Percentiles rank a stretch among this genome's conserved stretches.
Conservation (phyloP, 495 filamentous ascomycete genomes). For the Penicillium roqueforti region DNA sequence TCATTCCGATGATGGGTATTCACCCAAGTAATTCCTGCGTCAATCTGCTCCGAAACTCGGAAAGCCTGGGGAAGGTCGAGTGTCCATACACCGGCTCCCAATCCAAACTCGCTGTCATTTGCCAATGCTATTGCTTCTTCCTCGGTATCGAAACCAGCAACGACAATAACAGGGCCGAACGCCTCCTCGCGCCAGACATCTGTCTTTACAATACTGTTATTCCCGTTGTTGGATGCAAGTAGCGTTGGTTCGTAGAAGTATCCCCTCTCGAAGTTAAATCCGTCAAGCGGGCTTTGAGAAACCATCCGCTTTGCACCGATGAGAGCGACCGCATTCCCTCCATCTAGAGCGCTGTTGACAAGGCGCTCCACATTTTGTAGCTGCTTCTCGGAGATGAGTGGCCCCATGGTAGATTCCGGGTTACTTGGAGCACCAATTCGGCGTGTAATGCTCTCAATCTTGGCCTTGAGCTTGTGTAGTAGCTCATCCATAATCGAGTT, state of each 20-base stretch:
- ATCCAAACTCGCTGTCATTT: slow-evolving; percentile 41
- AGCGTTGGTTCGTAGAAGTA: slow-evolving; percentile 59
- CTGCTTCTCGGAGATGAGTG: slow-evolving; percentile 20
- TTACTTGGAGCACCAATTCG: slow-evolving; percentile 26
- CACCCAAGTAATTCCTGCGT: slow-evolving; percentile 51
- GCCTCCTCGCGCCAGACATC: slow-evolving; percentile 41
- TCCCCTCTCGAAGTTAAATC: slow-evolving; percentile 35
- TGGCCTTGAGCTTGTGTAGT: slow-evolving; percentile 35
- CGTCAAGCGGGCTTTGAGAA: slow-evolving; percentile 21
- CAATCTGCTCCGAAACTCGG: slow-evolving; percentile 45
- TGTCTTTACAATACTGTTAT: slow-evolving; percentile 10
- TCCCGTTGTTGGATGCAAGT: slow-evolving; percentile 23
- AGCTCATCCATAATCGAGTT: slow-evolving; percentile 37
- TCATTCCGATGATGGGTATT: slow-evolving; percentile 39
- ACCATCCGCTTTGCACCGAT: slow-evolving; percentile 33
- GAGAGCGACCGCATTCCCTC: slow-evolving; percentile 25
- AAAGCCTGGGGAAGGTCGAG: slow-evolving; percentile 47
- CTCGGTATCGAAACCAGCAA: slow-evolving; percentile 40
- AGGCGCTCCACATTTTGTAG: slow-evolving; percentile 14
- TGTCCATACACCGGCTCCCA: slow-evolving; percentile 49
- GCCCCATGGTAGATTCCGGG: slow-evolving; percentile 20
- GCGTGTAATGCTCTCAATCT: slow-evolving; percentile 35
- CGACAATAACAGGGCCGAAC: slow-evolving; percentile 46
- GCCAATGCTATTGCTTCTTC: slow-evolving; percentile 37
- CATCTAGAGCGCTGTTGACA: slow-evolving; percentile 28